Base-by-base conservation (phyloP, 2,329 filamentous ascomycete genomes). In the Pseudogymnoascus sp. region DNA sequence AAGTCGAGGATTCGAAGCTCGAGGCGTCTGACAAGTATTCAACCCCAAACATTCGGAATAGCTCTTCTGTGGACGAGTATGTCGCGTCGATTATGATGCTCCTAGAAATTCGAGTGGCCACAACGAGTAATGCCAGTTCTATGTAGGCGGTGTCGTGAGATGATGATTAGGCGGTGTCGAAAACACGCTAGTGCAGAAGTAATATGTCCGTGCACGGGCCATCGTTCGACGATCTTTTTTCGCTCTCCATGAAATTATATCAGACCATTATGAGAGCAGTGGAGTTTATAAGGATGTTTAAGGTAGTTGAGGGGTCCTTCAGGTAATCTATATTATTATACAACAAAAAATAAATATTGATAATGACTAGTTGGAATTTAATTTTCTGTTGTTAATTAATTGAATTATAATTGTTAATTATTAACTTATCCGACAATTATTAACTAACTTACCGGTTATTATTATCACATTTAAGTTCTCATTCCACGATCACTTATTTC, bases 121-220 rank as follows among this genome's bases (percentile, higher is more conserved):
- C 56, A 60, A 56, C 33, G 59, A 60, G 59, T 60, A 60, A 60
- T 60, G 59, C 59, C 59, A 60, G 59, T 40, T 60, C 59, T 60
- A 60, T 60, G 59, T 40, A 42, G 59, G 59, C 59, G 59, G 59
- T 60, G 59, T 60, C 59, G 33, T 60, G 59, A 16, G 59, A 60
- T 60, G 35, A 42, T 40, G 33, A 42, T 38, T 60, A 60, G 59
- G 59, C 59, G 59, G 59, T 60, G 59, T 60, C 59, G 59, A 60
- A 60, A 60, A 35, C 50, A 33, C 50, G 50, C 50, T 56, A 56
- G 50, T 56, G 50, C 28, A 10, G 10, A 21, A 21, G 10, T 14
- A 56, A 35, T 56, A 33, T n/a, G 50, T 56, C 50, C 50, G 28
- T 56, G 50, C 50, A 18, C 28, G n/a, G n/a, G 28, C n/a, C 14